Conservation (phyloP, 2,329 filamentous ascomycete genomes). For the Fusarium pseudocircinatum region DNA sequence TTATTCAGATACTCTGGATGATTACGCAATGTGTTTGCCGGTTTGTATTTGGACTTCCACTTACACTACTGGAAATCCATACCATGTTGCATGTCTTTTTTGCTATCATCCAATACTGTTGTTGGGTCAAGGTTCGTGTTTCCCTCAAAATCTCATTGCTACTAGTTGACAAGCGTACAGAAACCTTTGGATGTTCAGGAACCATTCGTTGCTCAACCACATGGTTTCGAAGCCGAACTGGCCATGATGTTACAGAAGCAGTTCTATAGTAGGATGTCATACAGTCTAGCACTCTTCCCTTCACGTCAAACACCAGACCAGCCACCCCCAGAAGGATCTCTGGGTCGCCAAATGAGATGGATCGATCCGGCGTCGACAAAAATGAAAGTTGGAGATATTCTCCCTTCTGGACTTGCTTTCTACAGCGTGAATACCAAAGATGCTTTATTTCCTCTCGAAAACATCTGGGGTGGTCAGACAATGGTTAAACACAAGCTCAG, state of each 20-base stretch:
- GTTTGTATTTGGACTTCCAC: background rate
- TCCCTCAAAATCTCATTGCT: fast-evolving
- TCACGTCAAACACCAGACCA: fast-evolving
- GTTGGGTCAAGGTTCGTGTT: background rate
- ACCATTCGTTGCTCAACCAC: background rate
- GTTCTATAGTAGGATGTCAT: background rate
- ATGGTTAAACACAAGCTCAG: background rate
- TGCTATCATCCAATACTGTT: background rate
- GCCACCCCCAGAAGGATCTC: background rate
- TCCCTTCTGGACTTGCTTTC: background rate
- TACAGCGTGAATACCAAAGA: fast-evolving
- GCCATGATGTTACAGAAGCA: background rate
- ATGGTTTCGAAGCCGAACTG: background rate
- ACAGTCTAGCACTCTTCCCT: background rate
- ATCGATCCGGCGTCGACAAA: fast-evolving
- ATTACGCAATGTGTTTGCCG: background rate
- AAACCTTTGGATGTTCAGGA: background rate
- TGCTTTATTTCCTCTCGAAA: fast-evolving
- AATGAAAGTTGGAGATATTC: background rate
- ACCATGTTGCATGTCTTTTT: background rate
- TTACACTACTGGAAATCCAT: background rate
- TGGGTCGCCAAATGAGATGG: background rate
- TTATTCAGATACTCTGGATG: slow-evolving; percentile 2
- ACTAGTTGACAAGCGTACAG: background rate
- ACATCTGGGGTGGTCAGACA: background rate